phyloP scores from a whole-genome alignment of 1,284 basidiomycete species.

The Apiotrichum gamsii region DNA sequence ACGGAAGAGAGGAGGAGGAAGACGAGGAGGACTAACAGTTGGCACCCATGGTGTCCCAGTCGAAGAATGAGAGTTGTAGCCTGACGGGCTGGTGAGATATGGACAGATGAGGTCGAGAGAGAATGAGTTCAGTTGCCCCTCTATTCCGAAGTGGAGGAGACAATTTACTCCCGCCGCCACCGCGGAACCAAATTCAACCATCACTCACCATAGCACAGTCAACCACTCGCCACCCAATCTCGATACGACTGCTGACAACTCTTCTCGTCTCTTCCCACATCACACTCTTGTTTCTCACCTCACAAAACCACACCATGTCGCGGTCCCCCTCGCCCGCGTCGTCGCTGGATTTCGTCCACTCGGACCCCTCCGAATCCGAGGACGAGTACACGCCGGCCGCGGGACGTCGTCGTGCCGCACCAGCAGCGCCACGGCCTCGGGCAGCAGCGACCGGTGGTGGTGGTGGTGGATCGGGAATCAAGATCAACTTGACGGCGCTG shows the following conservation, averaged over 20 bases:
- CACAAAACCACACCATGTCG: conserved; percentile 26
- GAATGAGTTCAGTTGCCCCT: conserved; percentile 7
- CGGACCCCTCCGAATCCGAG: conserved; percentile 28
- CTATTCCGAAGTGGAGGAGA: background rate
- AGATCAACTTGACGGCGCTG: conserved; percentile 38
- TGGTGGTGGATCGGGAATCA: conserved; percentile 12
- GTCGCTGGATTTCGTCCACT: conserved; percentile 42
- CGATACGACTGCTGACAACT: no score
- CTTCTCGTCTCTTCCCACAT: background rate
- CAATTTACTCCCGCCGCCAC: background rate
- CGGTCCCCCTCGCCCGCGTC: conserved; percentile 39
- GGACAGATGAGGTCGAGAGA: background rate
- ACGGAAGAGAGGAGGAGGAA: no score
- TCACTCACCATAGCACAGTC: background rate
- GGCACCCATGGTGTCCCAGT: conserved; percentile 20
- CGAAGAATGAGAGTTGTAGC: background rate
- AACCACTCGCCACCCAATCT: background rate
- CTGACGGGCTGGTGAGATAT: background rate
- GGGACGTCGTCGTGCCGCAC: no score
- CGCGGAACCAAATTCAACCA: no score
- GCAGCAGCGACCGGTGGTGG: background rate
- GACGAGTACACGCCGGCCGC: conserved; percentile 32
- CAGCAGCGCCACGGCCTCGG: no score
- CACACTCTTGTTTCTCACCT: background rate
- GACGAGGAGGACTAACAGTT: no score